A percentile compares a stretch with the other conserved stretches of the same genome.
Evolutionary conservation across 164 flowering plant genomes (phyloP).

Genomic region (Stephania cephalantha): DNA sequence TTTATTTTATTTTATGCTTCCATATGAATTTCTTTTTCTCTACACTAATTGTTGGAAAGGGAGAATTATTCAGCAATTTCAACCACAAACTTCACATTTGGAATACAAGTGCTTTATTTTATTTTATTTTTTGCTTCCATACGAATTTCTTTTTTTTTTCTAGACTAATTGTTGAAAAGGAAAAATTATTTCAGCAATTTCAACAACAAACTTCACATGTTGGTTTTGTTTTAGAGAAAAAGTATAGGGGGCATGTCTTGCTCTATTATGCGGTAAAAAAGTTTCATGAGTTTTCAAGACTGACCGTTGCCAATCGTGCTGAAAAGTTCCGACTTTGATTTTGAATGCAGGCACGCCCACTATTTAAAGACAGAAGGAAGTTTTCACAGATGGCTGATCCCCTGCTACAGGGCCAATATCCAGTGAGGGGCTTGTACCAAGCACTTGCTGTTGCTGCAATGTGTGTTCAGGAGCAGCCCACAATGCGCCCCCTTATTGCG

Average conservation of each 20-base stretch:
- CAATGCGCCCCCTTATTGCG: slow-evolving; percentile 72
- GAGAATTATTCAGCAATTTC: too few relatives aligned
- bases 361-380: slow-evolving; percentile 66
- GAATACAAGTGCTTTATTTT: not conserved
- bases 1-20: too few relatives aligned
- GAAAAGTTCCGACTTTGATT: not conserved
- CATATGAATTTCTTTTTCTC: too few relatives aligned
- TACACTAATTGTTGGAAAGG: too few relatives aligned
- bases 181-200: not conserved
- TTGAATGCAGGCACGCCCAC: slow-evolving; percentile 67
- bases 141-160: not conserved
- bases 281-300: not conserved
- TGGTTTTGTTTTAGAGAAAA: not conserved
- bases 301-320: not conserved
- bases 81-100: not conserved
- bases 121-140: not conserved
- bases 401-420: slow-evolving; percentile 65
- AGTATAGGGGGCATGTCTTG: not conserved
- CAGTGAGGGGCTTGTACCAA: slow-evolving; percentile 72
- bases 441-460: slow-evolving; percentile 91
- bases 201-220: not conserved
- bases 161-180: not conserved
- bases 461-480: slow-evolving; percentile 92
- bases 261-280: not conserved
- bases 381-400: slow-evolving; percentile 83